Percentiles rank a stretch among this genome's conserved stretches.
Conservation (phyloP, 169 alveolate genomes). For the Cryptosporidium meleagridis region DNA sequence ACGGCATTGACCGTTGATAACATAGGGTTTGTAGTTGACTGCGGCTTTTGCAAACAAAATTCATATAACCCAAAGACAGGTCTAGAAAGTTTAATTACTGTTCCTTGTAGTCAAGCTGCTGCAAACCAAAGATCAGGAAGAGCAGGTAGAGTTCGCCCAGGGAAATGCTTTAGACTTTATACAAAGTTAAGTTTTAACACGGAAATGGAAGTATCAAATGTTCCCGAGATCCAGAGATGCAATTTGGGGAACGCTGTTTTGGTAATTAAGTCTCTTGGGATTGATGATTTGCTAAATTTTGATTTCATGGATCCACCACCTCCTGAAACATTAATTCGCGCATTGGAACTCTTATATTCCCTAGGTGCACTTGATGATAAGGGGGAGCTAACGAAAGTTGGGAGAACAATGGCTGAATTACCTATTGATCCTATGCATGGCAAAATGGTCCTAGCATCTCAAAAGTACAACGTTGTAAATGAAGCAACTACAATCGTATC, state of each 20-base stretch:
- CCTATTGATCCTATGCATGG: conserved; percentile 97
- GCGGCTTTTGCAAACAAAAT: conserved; percentile 98
- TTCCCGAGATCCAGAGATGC: conserved; percentile 97
- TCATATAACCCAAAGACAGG: conserved; percentile 97
- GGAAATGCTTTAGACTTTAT: conserved; percentile 98
- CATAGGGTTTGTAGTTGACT: conserved; percentile 96
- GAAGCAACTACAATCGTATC: conserved; percentile 95
- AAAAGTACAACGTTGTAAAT: conserved; percentile 94
- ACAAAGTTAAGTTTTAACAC: conserved; percentile 95
- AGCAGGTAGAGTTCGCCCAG: conserved; percentile 99
- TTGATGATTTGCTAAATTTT: conserved; percentile 98
- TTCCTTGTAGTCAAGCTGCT: conserved; percentile 99
- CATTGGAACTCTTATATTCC: conserved; percentile 96
- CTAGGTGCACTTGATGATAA: conserved; percentile 97
- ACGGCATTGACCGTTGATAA: conserved; percentile 99
- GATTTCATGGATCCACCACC: conserved; percentile 99
- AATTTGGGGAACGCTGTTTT: conserved; percentile 94
- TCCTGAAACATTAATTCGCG: conserved; percentile 95
- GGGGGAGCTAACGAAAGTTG: conserved; percentile 95
- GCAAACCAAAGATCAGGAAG: conserved; percentile 99
- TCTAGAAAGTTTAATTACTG: conserved; percentile 96
- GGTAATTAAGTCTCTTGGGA: conserved; percentile 94
- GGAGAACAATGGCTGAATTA: conserved; percentile 99
- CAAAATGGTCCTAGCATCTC: conserved; percentile 84
- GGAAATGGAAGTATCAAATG: conserved; percentile 95